Percentiles rank a stretch among this genome's conserved stretches.
phyloP scores from a whole-genome alignment of 495 filamentous ascomycete species.

The Schizothecium vesticola region DNA sequence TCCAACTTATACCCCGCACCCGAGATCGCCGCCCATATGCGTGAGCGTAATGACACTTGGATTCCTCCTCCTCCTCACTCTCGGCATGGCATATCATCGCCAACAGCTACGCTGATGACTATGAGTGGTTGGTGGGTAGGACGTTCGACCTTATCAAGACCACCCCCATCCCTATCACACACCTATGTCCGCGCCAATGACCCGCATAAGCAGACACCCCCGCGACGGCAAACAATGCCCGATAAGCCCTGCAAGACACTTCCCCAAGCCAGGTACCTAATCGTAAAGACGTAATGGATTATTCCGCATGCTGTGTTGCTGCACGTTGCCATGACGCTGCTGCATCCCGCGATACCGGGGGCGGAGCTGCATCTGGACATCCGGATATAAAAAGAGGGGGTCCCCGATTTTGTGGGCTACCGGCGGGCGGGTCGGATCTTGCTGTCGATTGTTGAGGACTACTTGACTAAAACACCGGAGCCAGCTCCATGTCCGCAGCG shows the following conservation, averaged over 20 bases:
- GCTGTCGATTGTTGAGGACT: not conserved
- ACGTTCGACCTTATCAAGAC: not conserved
- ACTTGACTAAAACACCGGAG: not conserved
- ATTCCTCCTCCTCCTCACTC: not conserved
- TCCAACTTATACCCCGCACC: conserved; percentile 5
- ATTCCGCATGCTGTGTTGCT: not conserved
- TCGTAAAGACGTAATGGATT: not conserved
- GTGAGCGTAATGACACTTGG: conserved; percentile 1
- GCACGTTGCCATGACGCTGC: not conserved
- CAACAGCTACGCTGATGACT: not conserved
- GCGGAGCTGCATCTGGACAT: not conserved
- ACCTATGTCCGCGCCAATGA: not conserved
- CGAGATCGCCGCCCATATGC: not conserved
- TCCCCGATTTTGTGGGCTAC: not conserved
- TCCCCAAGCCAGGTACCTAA: not conserved
- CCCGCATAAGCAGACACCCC: not conserved
- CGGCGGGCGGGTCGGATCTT: not conserved
- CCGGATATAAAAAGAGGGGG: not conserved
- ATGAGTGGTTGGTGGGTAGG: not conserved
- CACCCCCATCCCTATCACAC: not conserved
- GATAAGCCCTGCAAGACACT: not conserved
- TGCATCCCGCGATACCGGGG: not conserved
- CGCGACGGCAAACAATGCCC: not conserved
- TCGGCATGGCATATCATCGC: not conserved
- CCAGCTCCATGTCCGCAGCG: not conserved